Percentiles rank a stretch among this genome's conserved stretches.
phyloP scores from a whole-genome alignment of 768 basidiomycete species.

The Pleurotus platypus region DNA sequence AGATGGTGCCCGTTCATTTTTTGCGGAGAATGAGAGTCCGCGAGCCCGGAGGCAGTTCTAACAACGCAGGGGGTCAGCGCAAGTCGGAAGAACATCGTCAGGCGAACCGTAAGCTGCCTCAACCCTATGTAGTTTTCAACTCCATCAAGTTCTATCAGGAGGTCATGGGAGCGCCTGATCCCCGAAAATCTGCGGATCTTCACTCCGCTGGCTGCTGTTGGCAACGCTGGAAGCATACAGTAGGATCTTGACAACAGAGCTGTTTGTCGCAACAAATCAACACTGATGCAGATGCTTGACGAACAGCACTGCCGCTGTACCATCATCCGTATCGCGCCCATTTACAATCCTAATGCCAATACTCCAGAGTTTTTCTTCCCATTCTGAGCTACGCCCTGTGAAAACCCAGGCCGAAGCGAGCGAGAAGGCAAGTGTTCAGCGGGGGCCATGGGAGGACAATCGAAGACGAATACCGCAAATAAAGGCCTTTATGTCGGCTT shows the following conservation, averaged over 20 bases:
- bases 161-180: too few species aligned
- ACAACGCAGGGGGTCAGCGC: too few species aligned
- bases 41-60: too few species aligned
- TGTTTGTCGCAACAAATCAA: conserved; percentile 1
- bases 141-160: too few species aligned
- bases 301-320: background rate
- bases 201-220: too few species aligned
- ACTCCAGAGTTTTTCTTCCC: background rate
- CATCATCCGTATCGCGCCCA: background rate
- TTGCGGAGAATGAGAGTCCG: too few species aligned
- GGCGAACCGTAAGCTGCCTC: too few species aligned
- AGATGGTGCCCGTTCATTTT: too few species aligned
- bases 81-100: too few species aligned
- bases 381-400: background rate
- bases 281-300: background rate
- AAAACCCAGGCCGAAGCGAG: background rate
- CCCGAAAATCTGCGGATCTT: too few species aligned
- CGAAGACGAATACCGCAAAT: background rate
- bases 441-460: background rate
- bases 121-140: too few species aligned
- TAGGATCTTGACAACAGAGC: conserved; percentile 2
- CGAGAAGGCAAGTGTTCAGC: background rate
- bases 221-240: too few species aligned
- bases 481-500: background rate
- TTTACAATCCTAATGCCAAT: background rate